A percentile compares a stretch with the other conserved stretches of the same genome.
Conservation (phyloP, 2,329 filamentous ascomycete species). For the Cryphonectria naterciae region DNA sequence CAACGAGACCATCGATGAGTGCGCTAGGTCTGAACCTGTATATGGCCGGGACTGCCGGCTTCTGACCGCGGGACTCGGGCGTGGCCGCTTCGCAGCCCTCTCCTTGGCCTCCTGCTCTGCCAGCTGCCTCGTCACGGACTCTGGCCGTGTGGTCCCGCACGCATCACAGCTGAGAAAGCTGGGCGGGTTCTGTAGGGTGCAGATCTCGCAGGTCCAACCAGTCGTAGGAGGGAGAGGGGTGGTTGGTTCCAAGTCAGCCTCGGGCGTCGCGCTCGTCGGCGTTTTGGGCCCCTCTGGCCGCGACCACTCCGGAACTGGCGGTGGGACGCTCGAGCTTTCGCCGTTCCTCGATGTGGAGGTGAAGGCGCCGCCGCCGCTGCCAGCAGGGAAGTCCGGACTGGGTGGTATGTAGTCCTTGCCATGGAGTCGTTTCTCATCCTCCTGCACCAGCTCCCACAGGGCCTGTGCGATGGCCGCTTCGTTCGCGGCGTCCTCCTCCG, state of each 20-base stretch:
- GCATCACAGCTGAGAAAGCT: constrained; percentile 60
- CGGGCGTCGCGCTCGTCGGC: not conserved
- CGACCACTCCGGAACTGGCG: constrained; percentile 26
- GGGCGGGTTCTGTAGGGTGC: constrained; percentile 60
- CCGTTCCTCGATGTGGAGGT: constrained; percentile 31
- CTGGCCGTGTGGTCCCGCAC: constrained; percentile 52
- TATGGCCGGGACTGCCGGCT: constrained; percentile 11
- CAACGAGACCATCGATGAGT: constrained; percentile 29
- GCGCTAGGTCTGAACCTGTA: constrained; percentile 18
- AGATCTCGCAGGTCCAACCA: constrained; percentile 58
- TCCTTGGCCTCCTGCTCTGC: constrained; percentile 26
- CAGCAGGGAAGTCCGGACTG: constrained; percentile 56
- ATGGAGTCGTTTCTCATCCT: constrained; percentile 67
- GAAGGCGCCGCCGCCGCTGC: constrained; percentile 44
- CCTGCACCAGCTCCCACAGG: constrained; percentile 82
- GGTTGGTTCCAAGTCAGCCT: not conserved
- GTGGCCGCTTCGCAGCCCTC: constrained; percentile 25
- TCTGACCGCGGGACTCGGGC: not conserved
- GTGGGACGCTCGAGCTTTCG: constrained; percentile 33
- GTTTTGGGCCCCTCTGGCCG: constrained; percentile 10
- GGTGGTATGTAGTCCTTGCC: constrained; percentile 57
- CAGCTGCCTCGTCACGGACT: constrained; percentile 32
- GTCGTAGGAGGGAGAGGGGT: constrained; percentile 26
- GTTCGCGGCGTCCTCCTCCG: constrained; percentile 87
- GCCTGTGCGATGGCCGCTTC: constrained; percentile 85